Conservation (phyloP, 163 green algal species). For the Chlorella variabilis region DNA sequence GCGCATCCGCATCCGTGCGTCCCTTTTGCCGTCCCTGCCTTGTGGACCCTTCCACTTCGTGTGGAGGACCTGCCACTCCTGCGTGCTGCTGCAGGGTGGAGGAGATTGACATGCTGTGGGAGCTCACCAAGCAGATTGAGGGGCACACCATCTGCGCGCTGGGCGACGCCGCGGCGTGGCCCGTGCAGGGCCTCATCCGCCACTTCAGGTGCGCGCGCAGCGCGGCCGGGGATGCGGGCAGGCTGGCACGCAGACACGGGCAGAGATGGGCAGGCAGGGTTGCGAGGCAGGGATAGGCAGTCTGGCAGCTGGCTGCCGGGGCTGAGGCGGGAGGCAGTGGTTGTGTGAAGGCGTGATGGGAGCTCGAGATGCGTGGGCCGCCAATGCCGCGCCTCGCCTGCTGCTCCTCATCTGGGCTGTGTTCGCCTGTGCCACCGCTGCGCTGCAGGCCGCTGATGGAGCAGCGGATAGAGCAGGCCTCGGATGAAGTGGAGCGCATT, state of each 20-base stretch:
- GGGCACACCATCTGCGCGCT: slow-evolving; percentile 99
- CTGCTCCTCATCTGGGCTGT: too few relatives aligned
- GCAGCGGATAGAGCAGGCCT: slow-evolving; percentile 83
- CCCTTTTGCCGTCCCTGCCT: too few relatives aligned
- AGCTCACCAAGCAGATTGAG: slow-evolving; percentile 99
- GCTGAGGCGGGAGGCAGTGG: too few relatives aligned
- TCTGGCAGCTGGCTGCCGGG: neutral
- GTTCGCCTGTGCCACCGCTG: too few relatives aligned
- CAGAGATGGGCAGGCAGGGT: neutral
- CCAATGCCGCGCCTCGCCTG: too few relatives aligned
- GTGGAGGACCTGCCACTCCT: too few relatives aligned
- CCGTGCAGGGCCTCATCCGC: slow-evolving; percentile 90
- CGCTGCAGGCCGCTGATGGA: slow-evolving; percentile 86
- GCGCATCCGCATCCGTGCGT: too few relatives aligned
- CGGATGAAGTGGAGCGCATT: slow-evolving; percentile 55
- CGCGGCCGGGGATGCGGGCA: neutral
- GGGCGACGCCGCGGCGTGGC: slow-evolving; percentile 98
- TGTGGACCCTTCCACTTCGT: too few relatives aligned
- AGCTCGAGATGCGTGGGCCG: too few relatives aligned
- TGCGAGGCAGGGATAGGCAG: too few relatives aligned
- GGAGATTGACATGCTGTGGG: slow-evolving; percentile 99
- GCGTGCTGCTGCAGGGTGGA: slow-evolving; percentile 72
- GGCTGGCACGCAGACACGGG: too few relatives aligned
- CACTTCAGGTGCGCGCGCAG: slow-evolving; percentile 88
- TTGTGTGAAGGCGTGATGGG: too few relatives aligned